Evolutionary conservation across 2,329 filamentous ascomycete genomes (phyloP).

Genomic region (Colletotrichum lindemuthianum): DNA sequence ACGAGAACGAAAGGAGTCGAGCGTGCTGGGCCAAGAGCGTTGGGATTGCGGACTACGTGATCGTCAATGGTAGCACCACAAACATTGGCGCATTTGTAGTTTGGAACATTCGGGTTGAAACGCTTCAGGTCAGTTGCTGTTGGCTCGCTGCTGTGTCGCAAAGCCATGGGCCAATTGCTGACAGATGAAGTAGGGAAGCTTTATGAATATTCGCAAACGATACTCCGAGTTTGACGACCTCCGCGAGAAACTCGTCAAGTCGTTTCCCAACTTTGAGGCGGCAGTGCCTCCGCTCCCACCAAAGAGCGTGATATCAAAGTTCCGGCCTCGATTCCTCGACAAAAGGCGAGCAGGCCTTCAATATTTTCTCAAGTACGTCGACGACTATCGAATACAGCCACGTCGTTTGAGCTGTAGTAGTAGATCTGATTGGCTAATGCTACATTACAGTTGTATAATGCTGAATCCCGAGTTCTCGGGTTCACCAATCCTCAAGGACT

Average conservation of each 20-base stretch:
- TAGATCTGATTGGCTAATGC: conserved; percentile 30
- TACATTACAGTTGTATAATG: conserved; percentile 76
- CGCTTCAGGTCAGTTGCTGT: conserved; percentile 73
- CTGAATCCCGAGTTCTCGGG: conserved; percentile 94
- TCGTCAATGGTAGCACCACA: conserved; percentile 66
- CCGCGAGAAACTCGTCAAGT: conserved; percentile 75
- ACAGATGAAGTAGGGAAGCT: conserved; percentile 60
- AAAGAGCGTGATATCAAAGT: conserved; percentile 90
- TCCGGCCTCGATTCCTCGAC: conserved; percentile 86
- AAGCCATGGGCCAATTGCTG: conserved; percentile 23
- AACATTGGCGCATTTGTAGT: conserved; percentile 90
- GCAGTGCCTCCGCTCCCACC: conserved; percentile 92
- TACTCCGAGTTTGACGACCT: conserved; percentile 96
- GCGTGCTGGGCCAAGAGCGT: conserved; percentile 75
- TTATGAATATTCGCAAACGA: conserved; percentile 73
- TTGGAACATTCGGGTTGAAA: conserved; percentile 91
- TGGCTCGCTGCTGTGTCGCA: background rate
- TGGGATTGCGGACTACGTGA: conserved; percentile 64
- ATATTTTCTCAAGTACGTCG: conserved; percentile 89
- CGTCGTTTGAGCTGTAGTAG: background rate
- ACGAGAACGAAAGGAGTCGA: conserved; percentile 60
- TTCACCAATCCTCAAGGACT: conserved; percentile 91
- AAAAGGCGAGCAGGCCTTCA: conserved; percentile 82
- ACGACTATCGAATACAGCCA: no score
- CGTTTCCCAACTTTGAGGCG: conserved; percentile 84